A percentile compares a stretch with the other conserved stretches of the same genome.
phyloP scores from a whole-genome alignment of 2,329 filamentous ascomycete species.

The Diaporthe capsici region DNA sequence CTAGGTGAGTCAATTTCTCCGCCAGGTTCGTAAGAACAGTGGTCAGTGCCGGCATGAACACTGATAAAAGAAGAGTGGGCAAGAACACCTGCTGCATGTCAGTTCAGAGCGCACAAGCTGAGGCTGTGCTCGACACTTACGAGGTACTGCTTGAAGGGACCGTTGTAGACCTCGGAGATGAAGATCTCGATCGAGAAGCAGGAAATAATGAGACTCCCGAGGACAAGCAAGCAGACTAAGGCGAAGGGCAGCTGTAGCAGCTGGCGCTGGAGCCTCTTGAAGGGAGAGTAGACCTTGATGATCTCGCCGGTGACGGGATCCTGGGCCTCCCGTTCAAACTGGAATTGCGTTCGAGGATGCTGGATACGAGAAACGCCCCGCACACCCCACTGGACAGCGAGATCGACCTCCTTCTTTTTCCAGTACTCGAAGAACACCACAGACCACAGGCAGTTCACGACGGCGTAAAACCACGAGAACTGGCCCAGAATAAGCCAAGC shows the following conservation, averaged over 20 bases:
- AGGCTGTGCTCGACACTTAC: conserved; percentile 62
- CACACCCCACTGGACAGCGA: conserved; percentile 90
- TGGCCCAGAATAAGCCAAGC: conserved; percentile 87
- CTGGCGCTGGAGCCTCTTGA: conserved; percentile 82
- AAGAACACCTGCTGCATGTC: conserved; percentile 77
- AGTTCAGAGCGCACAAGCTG: neutral
- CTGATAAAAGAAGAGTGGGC: conserved; percentile 89
- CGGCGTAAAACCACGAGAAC: conserved; percentile 85
- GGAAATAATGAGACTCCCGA: conserved; percentile 86
- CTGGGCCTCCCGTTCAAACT: conserved; percentile 80
- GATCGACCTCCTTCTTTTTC: conserved; percentile 92
- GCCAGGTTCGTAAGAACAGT: conserved; percentile 83
- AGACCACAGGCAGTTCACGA: conserved; percentile 87
- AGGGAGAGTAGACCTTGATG: conserved; percentile 80
- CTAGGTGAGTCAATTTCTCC: conserved; percentile 81
- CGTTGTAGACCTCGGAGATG: conserved; percentile 92
- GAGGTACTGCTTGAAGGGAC: conserved; percentile 87
- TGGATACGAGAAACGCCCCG: conserved; percentile 87
- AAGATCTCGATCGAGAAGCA: conserved; percentile 97
- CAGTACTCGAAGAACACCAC: conserved; percentile 94
- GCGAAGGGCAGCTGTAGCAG: conserved; percentile 89
- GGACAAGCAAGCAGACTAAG: conserved; percentile 75
- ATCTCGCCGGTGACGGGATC: conserved; percentile 88
- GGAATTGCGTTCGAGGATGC: conserved; percentile 81
- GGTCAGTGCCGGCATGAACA: conserved; percentile 83